Evolutionary conservation across 495 filamentous ascomycete genomes (phyloP), one percentile per base, ranked within the genome.

Genomic region (Letharia lupina): DNA sequence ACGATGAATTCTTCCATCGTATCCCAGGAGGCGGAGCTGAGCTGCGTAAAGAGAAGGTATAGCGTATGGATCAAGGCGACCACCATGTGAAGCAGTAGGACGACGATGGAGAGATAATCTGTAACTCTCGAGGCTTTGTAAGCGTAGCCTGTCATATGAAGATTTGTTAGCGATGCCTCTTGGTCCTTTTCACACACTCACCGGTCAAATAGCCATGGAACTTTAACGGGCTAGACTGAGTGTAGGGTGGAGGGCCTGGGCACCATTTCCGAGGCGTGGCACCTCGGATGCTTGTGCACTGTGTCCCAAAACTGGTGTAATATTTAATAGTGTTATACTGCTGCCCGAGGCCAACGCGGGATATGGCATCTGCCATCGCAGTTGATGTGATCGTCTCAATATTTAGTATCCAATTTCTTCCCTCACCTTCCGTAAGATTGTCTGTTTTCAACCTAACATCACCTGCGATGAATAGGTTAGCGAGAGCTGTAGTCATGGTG

Each of bases 21-120:
- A 52, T 63, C 65, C 65, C 42, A 61, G 60, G 48, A 28, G 11
- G 48, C 41, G 42, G 18, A 58, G 20, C 10, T 64, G 35, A 12
- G 31, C 18, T 37, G 58, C 23, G 47, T 40, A 5, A 57, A 10
- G 10, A 65, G 28, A 10, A 40, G 39, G 28, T 52, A 20, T 4
- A 68, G 33, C 13, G 42, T 45, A 28, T 68, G 67, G 35, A 2
- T n/a, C 16, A 64, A 6, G 10, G 50, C 60, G 18, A 54, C 31
- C 0, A 61, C 39, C 5, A 61, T 65, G 45, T 65, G 63, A 6
- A 69, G 44, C 5, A 63, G 35, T 13, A 63, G 40, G 3, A 67
- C 56, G 44, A 5, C 47, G 40, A 67, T 63, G 11, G 45, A 37
- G 15, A 67, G 45, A 45, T 67, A 42, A 58, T 69, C 65, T 15